Evolutionary conservation across 305 asterid genomes (phyloP).

Genomic region (Ajuga reptans): DNA sequence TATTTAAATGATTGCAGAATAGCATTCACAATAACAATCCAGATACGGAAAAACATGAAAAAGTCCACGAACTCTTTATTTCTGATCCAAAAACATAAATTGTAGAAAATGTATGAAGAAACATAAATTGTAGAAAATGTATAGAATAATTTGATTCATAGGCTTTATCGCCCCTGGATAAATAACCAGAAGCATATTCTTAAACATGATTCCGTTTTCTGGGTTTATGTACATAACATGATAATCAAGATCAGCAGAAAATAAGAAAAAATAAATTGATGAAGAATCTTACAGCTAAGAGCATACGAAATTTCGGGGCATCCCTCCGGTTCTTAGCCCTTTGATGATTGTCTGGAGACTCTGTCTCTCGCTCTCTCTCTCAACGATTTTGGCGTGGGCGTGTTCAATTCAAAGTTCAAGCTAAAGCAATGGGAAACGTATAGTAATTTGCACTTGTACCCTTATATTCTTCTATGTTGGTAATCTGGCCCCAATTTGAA

Average conservation of each 20-base stretch:
- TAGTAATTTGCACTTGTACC: constrained; percentile 8
- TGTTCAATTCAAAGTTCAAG: constrained; percentile 33
- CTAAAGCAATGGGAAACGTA: constrained; percentile 13
- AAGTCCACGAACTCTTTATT: neutral
- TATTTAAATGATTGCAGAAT: constrained; percentile 1
- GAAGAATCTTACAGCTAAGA: constrained; percentile 37
- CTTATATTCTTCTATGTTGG: neutral
- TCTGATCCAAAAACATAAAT: neutral
- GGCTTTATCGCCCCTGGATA: constrained; percentile 11
- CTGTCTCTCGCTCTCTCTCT: constrained; percentile 16
- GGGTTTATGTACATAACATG: neutral
- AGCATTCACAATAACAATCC: constrained; percentile 10
- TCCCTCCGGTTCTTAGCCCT: constrained; percentile 21
- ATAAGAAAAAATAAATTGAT: neutral
- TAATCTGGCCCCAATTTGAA: constrained; percentile 3
- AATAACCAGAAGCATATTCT: neutral
- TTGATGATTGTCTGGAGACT: constrained; percentile 1
- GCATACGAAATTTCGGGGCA: constrained; percentile 25
- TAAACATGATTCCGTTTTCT: constrained; percentile 8
- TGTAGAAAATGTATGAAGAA: neutral
- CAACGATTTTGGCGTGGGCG: constrained; percentile 23
- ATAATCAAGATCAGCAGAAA: neutral
- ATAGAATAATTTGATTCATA: no score
- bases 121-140: no score
- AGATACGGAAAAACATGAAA: neutral